Base-by-base conservation (phyloP, 805 yeast species). In the Monosporozyma servazzii region DNA sequence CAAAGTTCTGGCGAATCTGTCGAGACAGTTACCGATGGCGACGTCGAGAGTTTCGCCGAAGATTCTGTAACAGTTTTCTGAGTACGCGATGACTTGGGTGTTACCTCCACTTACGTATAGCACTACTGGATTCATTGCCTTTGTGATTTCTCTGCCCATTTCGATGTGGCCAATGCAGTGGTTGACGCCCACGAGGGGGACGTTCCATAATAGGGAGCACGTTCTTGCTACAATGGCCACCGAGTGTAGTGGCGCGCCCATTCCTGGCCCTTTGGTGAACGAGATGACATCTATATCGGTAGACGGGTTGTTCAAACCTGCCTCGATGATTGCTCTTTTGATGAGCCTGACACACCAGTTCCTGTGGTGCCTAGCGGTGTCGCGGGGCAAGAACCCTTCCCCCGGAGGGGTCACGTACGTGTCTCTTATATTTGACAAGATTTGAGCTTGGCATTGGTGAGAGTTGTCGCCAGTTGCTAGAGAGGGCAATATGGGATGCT, bases 1-100 rank as follows among this genome's bases (percentile, higher is more conserved):
- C 53, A 93, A 73, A 1, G 95, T 86, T 50, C 99, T 75, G 0
- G 99, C 99, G 76, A 93, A 93, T 58, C 99, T 69, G 65, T 93
- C 99, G 48, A 93, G 71, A 70, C 99, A 93, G 67, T 93, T 93
- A 1, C 99, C 99, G 52, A 93, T 88, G 20, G 99, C 99, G 37
- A 93, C 93, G 64, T 93, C 99, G 52, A 93, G 72, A 0, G 99
- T 93, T 66, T 93, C 99, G n/a, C 99, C 99, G 68, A 93, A 93
- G n/a, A 93, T 93, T 58, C 99, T 77, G 69, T 93, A 93, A 59
- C 96, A 69, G 63, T 91, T 96, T 58, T 85, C 86, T 3, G 96
- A 86, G 67, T 93, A 93, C 1, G 99, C 99, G 66, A 93, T 93
- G 20, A 93, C 95, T 67, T 93, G 99, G 1, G 99, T 93, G 67